Evolutionary conservation across 1,139 yeast genomes (phyloP), one percentile per base, ranked within the genome.

Genomic region (Casaregolazyma lundiana): DNA sequence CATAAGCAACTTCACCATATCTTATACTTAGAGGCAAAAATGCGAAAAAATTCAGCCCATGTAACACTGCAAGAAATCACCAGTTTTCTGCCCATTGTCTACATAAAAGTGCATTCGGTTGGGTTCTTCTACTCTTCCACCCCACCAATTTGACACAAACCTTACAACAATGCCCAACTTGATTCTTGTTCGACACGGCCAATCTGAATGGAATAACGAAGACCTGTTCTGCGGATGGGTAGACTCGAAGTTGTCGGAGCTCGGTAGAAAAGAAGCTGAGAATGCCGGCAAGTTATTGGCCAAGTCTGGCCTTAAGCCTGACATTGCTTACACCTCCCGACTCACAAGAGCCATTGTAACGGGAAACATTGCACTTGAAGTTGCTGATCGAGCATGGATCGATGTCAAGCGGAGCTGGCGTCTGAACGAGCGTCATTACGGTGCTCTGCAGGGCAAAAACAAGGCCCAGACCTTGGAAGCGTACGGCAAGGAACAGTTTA

Each of bases 151-250:
- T n/a, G 16, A 17, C 18, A 32, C 32, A 6, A 24, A 38, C 18
- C 29, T 17, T 13, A 34, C 20, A n/a, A 32, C 17, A 8, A 37
- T 53, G 45, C 64, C 64, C 55, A 65, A 62, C 50, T 59, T 67
- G 45, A 65, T 67, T 46, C 62, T 67, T 45, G 60, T 67, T 43
- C 67, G 97, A 80, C 97, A 90, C 92, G 97, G 97, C 66, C 96
- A 90, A 78, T 86, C 96, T 74, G 97, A 87, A 72, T 90, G 97
- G 97, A 90, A 90, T 73, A 96, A 88, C 73, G 87, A 87, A 80
- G 90, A 92, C 80, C 79, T 90, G 63, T 92, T 92, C 83, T 90
- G 97, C 70, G 98, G 98, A 66, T 92, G 98, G 98, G 97, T 90
- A 56, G 97, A 90, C 70, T 95, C 88, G 59, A 78, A 80, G 68